Evolutionary conservation across 345 rosid species (phyloP).

Genomic region (Reutealis trisperma): DNA sequence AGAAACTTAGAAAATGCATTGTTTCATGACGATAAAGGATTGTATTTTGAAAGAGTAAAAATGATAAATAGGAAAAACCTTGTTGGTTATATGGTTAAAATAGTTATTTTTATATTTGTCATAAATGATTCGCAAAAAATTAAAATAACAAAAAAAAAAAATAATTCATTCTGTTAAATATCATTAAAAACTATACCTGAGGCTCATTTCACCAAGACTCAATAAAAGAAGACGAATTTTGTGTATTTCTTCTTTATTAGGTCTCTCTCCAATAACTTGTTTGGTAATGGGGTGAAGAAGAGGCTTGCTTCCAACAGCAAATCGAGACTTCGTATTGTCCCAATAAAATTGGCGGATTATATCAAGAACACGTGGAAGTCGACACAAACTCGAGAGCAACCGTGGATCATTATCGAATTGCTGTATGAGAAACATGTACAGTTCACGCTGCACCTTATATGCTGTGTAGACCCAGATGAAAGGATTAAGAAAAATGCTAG

Average conservation of each 20-base stretch:
- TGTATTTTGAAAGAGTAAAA: not conserved
- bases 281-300: slow-evolving; percentile 67
- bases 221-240: slow-evolving; percentile 92
- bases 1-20: too few species aligned
- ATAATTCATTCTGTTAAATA: not conserved
- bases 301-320: slow-evolving; percentile 72
- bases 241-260: slow-evolving; percentile 73
- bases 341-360: slow-evolving; percentile 78
- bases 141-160: too few species aligned
- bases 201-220: slow-evolving; percentile 98
- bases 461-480: slow-evolving; percentile 79
- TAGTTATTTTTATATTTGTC: not conserved
- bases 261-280: slow-evolving; percentile 68
- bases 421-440: slow-evolving; percentile 90
- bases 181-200: slow-evolving; percentile 49
- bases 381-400: slow-evolving; percentile 71
- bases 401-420: slow-evolving; percentile 85
- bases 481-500: slow-evolving; percentile 87
- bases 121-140: not conserved
- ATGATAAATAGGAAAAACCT: not conserved
- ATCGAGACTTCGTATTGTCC: slow-evolving; percentile 69
- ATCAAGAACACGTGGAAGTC: slow-evolving; percentile 76
- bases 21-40: not conserved
- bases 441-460: slow-evolving; percentile 87
- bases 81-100: not conserved